A percentile compares a stretch with the other conserved stretches of the same genome.
Conservation (phyloP, 371 early-diverging fungal genomes). For the Rhizopus stolonifer region DNA sequence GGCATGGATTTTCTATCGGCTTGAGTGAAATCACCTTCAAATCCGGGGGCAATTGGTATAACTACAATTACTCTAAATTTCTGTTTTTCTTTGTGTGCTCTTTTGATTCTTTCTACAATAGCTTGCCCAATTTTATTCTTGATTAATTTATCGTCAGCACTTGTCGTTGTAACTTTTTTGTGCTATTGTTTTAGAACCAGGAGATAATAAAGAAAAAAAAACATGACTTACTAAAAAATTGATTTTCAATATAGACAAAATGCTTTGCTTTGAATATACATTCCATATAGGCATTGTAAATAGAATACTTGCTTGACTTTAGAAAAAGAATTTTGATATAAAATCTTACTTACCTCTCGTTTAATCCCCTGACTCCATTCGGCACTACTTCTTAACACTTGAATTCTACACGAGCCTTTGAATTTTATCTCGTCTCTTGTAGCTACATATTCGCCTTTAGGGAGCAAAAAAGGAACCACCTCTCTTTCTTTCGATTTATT, state of each 20-base stretch:
- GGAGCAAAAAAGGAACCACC: slow-evolving; percentile 71
- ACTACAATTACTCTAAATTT: slow-evolving; percentile 84
- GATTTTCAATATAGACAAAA: slow-evolving; percentile 95
- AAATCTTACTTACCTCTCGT: slow-evolving; percentile 37
- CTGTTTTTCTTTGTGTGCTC: slow-evolving; percentile 66
- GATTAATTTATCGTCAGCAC: slow-evolving; percentile 36
- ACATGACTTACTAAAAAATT: slow-evolving; percentile 81
- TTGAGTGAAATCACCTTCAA: slow-evolving; percentile 77
- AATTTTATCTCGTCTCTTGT: slow-evolving; percentile 66
- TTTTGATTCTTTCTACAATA: slow-evolving; percentile 75
- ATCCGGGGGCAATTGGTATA: slow-evolving; percentile 89
- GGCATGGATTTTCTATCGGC: slow-evolving; percentile 45
- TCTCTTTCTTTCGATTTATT: slow-evolving; percentile 54
- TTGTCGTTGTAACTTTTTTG: slow-evolving; percentile 43
- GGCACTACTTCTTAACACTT: slow-evolving; percentile 68
- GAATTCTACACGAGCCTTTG: slow-evolving; percentile 66
- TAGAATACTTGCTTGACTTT: slow-evolving; percentile 58
- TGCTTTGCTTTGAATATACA: slow-evolving; percentile 78
- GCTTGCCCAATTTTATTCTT: slow-evolving; percentile 58
- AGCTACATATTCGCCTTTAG: slow-evolving; percentile 75
- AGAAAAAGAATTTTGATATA: too few species aligned
- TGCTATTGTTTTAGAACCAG: not conserved
- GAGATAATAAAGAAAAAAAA: not conserved
- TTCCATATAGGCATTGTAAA: slow-evolving; percentile 81
- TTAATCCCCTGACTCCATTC: slow-evolving; percentile 67